Evolutionary conservation across 805 yeast species (phyloP).

Genomic region (Gaillardinia entomophila): DNA sequence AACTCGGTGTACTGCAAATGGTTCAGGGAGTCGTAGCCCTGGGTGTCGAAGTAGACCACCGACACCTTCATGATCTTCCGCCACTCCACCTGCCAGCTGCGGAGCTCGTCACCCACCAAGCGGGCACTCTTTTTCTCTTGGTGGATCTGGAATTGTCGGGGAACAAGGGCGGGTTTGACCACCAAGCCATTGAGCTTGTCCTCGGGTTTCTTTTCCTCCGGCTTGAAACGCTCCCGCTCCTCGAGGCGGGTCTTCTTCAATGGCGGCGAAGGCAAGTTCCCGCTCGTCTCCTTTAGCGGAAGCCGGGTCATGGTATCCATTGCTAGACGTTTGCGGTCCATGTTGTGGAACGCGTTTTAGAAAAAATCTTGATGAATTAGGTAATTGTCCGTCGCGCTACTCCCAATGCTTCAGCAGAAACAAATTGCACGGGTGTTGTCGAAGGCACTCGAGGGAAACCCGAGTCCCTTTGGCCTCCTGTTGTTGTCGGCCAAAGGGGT

Average conservation of each 20-base stretch:
- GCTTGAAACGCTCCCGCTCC: no score
- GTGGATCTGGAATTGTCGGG: not conserved
- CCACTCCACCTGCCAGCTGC: conserved; percentile 65
- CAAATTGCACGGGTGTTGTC: conserved; percentile 30
- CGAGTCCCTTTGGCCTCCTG: conserved; percentile 24
- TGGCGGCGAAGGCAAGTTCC: conserved; percentile 34
- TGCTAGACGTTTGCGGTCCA: no score
- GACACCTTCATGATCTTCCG: conserved; percentile 52
- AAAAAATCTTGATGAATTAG: no score
- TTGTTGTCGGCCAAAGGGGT: conserved; percentile 32
- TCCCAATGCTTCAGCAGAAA: conserved; percentile 33
- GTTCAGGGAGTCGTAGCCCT: conserved; percentile 31
- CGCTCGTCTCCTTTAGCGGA: conserved; percentile 37
- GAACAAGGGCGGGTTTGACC: not conserved
- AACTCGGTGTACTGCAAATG: conserved; percentile 33
- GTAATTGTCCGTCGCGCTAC: no score
- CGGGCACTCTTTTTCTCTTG: conserved; percentile 14
- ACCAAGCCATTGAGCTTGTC: conserved; percentile 9
- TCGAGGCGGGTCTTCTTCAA: conserved; percentile 16
- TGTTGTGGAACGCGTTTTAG: no score
- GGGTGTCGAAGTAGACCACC: conserved; percentile 57
- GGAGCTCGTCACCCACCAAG: conserved; percentile 41
- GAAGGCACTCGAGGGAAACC: conserved; percentile 22
- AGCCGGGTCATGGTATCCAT: conserved; percentile 12
- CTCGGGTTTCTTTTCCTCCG: not conserved